Base-by-base conservation (phyloP, 805 yeast genomes). In the Monosporozyma yasuniensis region DNA sequence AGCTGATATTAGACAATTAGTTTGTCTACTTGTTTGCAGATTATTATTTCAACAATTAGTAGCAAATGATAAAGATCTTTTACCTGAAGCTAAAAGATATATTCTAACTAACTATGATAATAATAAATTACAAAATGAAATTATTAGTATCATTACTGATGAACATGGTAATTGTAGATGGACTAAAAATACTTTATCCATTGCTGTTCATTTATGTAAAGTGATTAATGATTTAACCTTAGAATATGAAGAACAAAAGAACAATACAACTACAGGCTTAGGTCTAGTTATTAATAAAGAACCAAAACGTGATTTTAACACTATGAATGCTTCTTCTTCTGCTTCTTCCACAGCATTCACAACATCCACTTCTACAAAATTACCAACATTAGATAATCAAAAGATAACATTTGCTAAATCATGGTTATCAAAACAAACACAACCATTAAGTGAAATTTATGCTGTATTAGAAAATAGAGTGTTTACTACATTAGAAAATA, bases 131-230 rank as follows among this genome's bases (percentile, higher is more conserved):
- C 87, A 84, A 64, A 80, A 73, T 47, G 91, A 87, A 59, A 78
- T 88, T 41, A 69, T 85, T 48, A 84, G 90, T 30, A 84, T 87
- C 44, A 87, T 87, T 16, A 79, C 88, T 32, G 95, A 87, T 66
- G 87, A 84, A 52, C 84, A 83, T 59, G 96, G 95, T 1, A 86
- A 85, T 63, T 80, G 87, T 51, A 87, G 89, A 69, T 87, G 96
- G 96, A 87, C 96, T 0, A 78, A 87, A 61, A 87, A 87, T 65
- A 78, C 87, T 23, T 76, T 80, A 54, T 73, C 84, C 14, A 78
- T 88, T 54, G 78, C 91, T 4, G 73, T 87, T 52, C 95, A 63
- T 42, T 52, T 63, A 6, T 58, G 66, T 48, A 65, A 63, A 49
- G 58, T 63, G 19, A 61, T 64, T 46, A 60, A 58, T 42, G 67